A percentile compares a stretch with the other conserved stretches of the same genome.
These are phyloP conservation scores for Catenaria anguillulae DNA, from an alignment of 371 early-diverging fungal genomes.

Conservation along the genomic window DNA sequence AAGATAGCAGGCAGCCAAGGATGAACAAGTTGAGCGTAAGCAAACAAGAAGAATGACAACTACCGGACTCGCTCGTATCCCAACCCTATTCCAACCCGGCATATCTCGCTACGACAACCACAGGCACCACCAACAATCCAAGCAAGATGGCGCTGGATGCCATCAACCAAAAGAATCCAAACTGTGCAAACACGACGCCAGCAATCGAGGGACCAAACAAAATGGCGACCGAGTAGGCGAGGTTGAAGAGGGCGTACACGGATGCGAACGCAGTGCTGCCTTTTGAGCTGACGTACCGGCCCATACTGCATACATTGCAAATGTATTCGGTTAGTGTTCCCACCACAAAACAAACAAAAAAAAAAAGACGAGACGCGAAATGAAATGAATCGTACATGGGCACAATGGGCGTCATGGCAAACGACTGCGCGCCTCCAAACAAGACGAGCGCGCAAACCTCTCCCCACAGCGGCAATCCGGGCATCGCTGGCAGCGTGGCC, in stretches of 20 bases:
- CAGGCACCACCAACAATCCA: too few species aligned
- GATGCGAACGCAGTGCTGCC: not conserved
- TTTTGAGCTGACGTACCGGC: not conserved
- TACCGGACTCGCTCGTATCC: too few species aligned
- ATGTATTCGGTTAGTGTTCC: not conserved
- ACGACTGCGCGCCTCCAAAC: not conserved
- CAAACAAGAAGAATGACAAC: too few species aligned
- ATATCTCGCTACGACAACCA: too few species aligned
- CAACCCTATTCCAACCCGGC: too few species aligned
- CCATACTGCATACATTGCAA: not conserved
- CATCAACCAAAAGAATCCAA: not conserved
- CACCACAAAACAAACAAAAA: not conserved
- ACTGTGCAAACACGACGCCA: not conserved
- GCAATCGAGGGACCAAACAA: not conserved
- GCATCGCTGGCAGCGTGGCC: not conserved
- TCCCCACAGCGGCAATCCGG: not conserved
- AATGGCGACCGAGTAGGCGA: conserved; percentile 1
- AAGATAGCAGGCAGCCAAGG: too few species aligned
- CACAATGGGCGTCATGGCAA: not conserved
- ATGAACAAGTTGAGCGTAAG: too few species aligned
- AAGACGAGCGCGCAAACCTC: not conserved
- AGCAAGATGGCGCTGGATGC: too few species aligned
- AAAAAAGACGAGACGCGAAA: not conserved
- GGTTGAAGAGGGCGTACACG: conserved; percentile 4
- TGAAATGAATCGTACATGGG: not conserved